Conservation (phyloP, 768 basidiomycete genomes). For the Rhizopogon vulgaris region DNA sequence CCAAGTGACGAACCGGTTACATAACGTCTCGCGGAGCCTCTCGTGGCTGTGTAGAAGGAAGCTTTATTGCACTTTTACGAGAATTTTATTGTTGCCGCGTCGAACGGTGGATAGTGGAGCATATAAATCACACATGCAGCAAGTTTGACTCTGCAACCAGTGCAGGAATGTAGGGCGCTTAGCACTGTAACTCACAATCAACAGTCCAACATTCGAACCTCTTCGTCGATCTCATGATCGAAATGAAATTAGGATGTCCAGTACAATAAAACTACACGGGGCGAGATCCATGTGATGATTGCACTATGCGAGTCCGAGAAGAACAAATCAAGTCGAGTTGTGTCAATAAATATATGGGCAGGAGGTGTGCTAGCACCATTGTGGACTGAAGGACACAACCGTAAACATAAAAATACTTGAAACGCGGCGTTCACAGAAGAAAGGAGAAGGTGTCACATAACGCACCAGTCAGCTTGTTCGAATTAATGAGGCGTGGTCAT, state of each 20-base stretch:
- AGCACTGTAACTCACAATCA: background rate
- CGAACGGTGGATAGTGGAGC: too few relatives aligned
- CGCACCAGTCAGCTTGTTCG: background rate
- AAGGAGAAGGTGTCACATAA: conserved; percentile 3
- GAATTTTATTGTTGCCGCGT: too few relatives aligned
- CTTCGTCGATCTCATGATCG: background rate
- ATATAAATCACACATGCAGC: too few relatives aligned
- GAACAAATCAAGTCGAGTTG: conserved; percentile 7
- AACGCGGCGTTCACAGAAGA: background rate
- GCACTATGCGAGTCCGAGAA: conserved; percentile 3
- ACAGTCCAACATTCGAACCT: background rate
- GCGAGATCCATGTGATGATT: conserved; percentile 10
- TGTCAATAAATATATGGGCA: conserved; percentile 12
- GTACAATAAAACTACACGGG: conserved; percentile 22
- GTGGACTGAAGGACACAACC: background rate
- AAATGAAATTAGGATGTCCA: conserved; percentile 13
- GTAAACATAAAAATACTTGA: background rate
- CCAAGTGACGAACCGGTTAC: background rate
- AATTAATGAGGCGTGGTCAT: conserved; percentile 16
- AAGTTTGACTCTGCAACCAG: too few relatives aligned
- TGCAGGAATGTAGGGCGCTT: too few relatives aligned
- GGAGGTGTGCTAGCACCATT: conserved; percentile 2
- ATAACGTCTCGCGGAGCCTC: background rate
- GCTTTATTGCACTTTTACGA: too few relatives aligned
- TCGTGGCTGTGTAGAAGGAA: conserved; percentile 2